phyloP scores from a whole-genome alignment of 1,284 basidiomycete genomes.

The Papiliotrema terrestris region DNA sequence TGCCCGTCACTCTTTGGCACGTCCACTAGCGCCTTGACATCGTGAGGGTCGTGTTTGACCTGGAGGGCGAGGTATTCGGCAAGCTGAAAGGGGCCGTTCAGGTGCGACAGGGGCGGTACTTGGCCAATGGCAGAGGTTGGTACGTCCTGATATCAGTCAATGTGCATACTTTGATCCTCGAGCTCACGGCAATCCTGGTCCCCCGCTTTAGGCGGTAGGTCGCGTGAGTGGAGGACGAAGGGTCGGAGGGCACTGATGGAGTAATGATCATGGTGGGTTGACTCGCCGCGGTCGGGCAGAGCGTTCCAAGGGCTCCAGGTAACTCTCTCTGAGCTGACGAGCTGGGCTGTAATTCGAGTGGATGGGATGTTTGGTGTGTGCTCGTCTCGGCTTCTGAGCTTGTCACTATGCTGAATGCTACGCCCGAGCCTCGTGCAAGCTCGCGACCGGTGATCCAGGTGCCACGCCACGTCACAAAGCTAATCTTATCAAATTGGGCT shows the following conservation, averaged over 20 bases:
- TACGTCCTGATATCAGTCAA: background rate
- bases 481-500: no score
- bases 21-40: constrained; percentile 75
- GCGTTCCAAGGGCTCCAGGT: background rate
- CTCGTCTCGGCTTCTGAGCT: no score
- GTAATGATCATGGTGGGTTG: background rate
- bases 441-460: no score
- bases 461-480: no score
- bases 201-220: constrained; percentile 3
- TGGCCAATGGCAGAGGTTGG: constrained; percentile 3
- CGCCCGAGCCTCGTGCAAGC: no score
- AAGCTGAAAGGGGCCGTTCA: constrained; percentile 89
- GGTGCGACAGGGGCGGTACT: constrained; percentile 32
- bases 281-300: background rate
- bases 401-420: no score
- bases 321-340: no score
- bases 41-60: constrained; percentile 79
- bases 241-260: background rate
- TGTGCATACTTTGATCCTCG: background rate
- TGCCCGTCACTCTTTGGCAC: constrained; percentile 55
- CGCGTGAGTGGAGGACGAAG: constrained; percentile 2
- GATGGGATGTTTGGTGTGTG: no score
- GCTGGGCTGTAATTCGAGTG: no score
- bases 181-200: background rate
- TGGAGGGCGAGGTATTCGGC: constrained; percentile 91